Evolutionary conservation across 2,329 filamentous ascomycete species (phyloP).

Genomic region (Aspergillus sojae): DNA sequence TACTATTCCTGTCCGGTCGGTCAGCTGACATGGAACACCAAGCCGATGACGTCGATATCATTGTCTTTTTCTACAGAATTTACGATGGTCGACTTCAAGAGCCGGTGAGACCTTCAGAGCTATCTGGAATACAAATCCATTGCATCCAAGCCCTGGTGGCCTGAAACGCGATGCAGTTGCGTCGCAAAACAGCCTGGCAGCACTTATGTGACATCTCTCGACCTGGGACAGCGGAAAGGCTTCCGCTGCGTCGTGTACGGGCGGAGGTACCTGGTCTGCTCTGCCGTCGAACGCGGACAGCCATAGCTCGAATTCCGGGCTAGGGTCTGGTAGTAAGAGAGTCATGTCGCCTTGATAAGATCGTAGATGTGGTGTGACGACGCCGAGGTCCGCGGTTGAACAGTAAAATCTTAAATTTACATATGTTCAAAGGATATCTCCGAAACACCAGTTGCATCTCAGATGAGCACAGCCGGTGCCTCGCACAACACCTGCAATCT

Average conservation of each 20-base stretch:
- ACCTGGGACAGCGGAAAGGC: too few species aligned
- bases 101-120: too few species aligned
- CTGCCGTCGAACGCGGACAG: not conserved
- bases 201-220: too few species aligned
- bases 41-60: not conserved
- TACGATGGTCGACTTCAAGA: not conserved
- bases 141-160: too few species aligned
- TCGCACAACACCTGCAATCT: not conserved
- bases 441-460: not conserved
- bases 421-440: not conserved
- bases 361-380: not conserved
- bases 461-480: slow-evolving; percentile 1
- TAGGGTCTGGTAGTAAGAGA: not conserved
- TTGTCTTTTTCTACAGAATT: not conserved
- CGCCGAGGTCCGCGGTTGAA: not conserved
- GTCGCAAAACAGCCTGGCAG: too few species aligned
- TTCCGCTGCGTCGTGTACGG: too few species aligned
- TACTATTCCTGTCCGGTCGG: not conserved
- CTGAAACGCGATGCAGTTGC: too few species aligned
- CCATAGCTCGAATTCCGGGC: not conserved
- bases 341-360: not conserved
- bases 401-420: not conserved
- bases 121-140: too few species aligned
- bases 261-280: not conserved
- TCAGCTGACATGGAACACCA: too few species aligned